Conservation (phyloP, 1,284 basidiomycete species). For the Sparassis latifolia region DNA sequence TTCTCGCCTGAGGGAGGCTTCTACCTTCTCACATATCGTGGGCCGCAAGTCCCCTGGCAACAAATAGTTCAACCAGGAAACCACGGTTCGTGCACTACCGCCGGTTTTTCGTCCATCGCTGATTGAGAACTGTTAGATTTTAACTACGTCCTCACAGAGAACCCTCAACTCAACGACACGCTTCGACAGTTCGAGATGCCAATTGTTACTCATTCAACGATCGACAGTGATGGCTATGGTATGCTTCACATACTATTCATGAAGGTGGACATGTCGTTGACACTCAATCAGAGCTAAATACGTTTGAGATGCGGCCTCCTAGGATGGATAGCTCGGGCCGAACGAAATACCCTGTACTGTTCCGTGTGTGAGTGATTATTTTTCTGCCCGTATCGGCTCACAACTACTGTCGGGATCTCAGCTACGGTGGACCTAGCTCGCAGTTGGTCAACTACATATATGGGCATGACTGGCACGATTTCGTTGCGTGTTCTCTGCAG, state of each 20-base stretch:
- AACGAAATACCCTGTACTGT: conserved; percentile 90
- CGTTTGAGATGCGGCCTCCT: conserved; percentile 85
- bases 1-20: conserved; percentile 85
- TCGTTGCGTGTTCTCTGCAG: conserved; percentile 74
- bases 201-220: conserved; percentile 61
- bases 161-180: conserved; percentile 67
- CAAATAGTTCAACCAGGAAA: conserved; percentile 65
- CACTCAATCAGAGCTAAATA: conserved; percentile 63
- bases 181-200: conserved; percentile 69
- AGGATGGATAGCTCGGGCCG: conserved; percentile 88
- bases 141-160: conserved; percentile 65
- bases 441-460: conserved; percentile 71
- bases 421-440: conserved; percentile 87
- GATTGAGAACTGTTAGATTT: conserved; percentile 35
- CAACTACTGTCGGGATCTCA: conserved; percentile 20
- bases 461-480: conserved; percentile 80
- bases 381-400: not conserved
- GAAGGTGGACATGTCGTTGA: not conserved
- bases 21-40: conserved; percentile 76
- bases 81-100: conserved; percentile 38
- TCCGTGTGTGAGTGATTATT: conserved; percentile 59
- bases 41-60: conserved; percentile 86
- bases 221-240: conserved; percentile 80
- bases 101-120: not conserved
- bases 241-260: conserved; percentile 2